Conservation (phyloP, 805 yeast genomes). For the Starmerella khaoyaiensis region DNA sequence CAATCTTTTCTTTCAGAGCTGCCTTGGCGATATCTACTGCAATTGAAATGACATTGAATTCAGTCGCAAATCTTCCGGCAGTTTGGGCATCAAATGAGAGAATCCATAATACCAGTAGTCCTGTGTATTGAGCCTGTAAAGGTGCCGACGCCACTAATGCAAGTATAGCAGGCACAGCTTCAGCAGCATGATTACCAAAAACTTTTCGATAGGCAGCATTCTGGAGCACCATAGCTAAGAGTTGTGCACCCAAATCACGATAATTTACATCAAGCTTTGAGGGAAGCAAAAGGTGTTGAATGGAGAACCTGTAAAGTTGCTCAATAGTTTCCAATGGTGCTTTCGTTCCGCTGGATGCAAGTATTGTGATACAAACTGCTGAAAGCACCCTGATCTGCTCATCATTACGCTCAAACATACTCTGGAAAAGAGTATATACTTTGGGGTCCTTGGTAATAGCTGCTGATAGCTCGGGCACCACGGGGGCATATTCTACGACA, state of each 20-base stretch:
- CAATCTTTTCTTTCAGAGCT: slow-evolving; percentile 85
- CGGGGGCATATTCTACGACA: slow-evolving; percentile 39
- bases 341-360: slow-evolving; percentile 29
- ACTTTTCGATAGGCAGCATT: slow-evolving; percentile 40
- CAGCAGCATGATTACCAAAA: slow-evolving; percentile 36
- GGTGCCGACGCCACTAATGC: slow-evolving; percentile 31
- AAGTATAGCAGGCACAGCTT: slow-evolving; percentile 39
- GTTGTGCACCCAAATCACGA: slow-evolving; percentile 52
- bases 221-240: slow-evolving; percentile 48
- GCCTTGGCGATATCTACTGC: slow-evolving; percentile 50
- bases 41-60: slow-evolving; percentile 31
- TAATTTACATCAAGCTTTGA: slow-evolving; percentile 33
- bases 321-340: slow-evolving; percentile 30
- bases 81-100: slow-evolving; percentile 56
- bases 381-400: slow-evolving; percentile 43
- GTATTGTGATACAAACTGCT: slow-evolving; percentile 40
- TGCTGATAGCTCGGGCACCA: slow-evolving; percentile 23
- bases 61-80: slow-evolving; percentile 36
- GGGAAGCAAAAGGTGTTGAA: slow-evolving; percentile 26
- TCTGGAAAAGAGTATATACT: slow-evolving; percentile 32
- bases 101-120: slow-evolving; percentile 71
- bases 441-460: slow-evolving; percentile 35
- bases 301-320: slow-evolving; percentile 26
- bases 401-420: slow-evolving; percentile 42
- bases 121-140: slow-evolving; percentile 73